Conservation (phyloP, 257 asterid genomes). For the Knoxia roxburghii region DNA sequence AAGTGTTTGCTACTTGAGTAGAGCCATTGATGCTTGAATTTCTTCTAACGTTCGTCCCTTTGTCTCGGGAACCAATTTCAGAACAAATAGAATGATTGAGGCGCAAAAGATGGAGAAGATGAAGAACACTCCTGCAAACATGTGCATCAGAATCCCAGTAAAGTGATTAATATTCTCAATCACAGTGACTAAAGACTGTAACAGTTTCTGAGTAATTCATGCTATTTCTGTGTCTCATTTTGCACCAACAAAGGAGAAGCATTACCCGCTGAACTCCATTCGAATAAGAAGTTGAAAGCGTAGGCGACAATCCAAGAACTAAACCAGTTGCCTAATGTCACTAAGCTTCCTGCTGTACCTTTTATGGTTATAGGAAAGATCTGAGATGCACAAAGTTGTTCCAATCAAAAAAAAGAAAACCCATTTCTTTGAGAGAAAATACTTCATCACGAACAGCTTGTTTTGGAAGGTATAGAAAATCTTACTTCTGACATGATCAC, state of each 20-base stretch:
- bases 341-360: slow-evolving; percentile 83
- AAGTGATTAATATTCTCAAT: no score
- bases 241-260: no score
- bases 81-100: slow-evolving; percentile 48
- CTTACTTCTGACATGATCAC: slow-evolving; percentile 92
- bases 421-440: no score
- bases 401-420: no score
- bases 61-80: slow-evolving; percentile 78
- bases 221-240: no score
- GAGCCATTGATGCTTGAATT: slow-evolving; percentile 30
- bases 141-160: background rate
- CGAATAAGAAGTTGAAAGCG: slow-evolving; percentile 65
- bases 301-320: slow-evolving; percentile 82
- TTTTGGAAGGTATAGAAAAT: background rate
- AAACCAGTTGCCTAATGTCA: slow-evolving; percentile 74
- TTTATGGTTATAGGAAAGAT: slow-evolving; percentile 84
- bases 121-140: slow-evolving; percentile 21
- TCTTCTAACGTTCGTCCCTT: slow-evolving; percentile 85
- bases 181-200: no score
- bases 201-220: no score
- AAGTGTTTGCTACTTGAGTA: slow-evolving; percentile 13
- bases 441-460: background rate
- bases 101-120: slow-evolving; percentile 25
- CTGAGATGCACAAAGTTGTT: no score
- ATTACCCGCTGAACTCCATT: slow-evolving; percentile 83